Conservation (phyloP, 2,329 filamentous ascomycete species). For the Nigrospora osmanthi region DNA sequence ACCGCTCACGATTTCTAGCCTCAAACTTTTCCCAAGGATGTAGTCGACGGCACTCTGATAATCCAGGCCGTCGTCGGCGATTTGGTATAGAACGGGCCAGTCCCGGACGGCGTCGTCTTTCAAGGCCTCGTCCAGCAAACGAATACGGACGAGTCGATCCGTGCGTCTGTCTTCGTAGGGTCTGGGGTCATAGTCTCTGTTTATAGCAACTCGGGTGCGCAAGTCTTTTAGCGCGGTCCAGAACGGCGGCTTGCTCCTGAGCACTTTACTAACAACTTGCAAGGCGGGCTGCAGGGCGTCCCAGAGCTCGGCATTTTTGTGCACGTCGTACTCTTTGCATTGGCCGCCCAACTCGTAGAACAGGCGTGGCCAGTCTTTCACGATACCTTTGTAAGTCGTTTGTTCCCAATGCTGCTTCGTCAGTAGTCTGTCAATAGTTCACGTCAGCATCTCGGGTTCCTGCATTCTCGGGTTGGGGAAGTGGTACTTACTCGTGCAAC, state of each 20-base stretch:
- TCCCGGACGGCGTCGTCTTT: too few species aligned
- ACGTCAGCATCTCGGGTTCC: not conserved
- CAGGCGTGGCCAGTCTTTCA: constrained; percentile 3
- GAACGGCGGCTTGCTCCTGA: constrained; percentile 6
- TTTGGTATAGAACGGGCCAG: not conserved
- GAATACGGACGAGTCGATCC: too few species aligned
- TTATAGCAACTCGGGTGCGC: constrained; percentile 10
- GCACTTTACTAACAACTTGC: constrained; percentile 10
- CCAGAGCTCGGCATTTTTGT: constrained; percentile 15
- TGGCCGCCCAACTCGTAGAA: constrained; percentile 14
- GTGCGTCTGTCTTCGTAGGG: not conserved
- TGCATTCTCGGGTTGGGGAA: not conserved
- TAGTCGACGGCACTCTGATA: not conserved
- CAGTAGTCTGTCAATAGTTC: constrained; percentile 10
- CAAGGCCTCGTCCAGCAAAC: too few species aligned
- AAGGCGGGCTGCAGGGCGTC: constrained; percentile 16
- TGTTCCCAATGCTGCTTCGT: constrained; percentile 7
- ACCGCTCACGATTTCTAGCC: not conserved
- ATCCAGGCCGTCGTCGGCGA: not conserved
- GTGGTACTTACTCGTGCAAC: constrained; percentile 15
- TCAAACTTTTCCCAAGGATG: not conserved
- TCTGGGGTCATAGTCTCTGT: constrained; percentile 1
- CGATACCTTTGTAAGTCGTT: constrained; percentile 4
- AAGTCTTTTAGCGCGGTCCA: constrained; percentile 11
- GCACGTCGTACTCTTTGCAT: constrained; percentile 12